Conservation (phyloP, 2,329 filamentous ascomycete genomes). For the Juglanconis oblonga region DNA sequence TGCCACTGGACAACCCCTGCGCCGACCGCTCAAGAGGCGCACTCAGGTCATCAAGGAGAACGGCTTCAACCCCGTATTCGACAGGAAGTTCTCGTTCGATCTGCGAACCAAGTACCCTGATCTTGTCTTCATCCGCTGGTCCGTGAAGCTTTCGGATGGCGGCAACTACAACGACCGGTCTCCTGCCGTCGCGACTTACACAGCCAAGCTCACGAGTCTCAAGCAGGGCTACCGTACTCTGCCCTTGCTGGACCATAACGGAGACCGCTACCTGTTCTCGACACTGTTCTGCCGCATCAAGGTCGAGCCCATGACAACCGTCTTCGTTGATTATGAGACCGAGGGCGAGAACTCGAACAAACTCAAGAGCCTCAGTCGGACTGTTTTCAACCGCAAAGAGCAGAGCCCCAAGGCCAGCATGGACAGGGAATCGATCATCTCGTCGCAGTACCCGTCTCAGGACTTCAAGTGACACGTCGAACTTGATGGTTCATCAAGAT, state of each 20-base stretch:
- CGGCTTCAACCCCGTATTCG: conserved; percentile 89
- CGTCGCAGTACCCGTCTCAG: conserved; percentile 1
- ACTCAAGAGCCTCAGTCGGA: conserved; percentile 54
- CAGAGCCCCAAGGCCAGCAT: conserved; percentile 50
- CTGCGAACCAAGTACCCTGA: conserved; percentile 93
- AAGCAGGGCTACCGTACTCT: conserved; percentile 92
- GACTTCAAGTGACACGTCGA: not conserved
- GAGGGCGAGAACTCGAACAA: conserved; percentile 46
- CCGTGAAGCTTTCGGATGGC: conserved; percentile 81
- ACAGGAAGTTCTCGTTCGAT: conserved; percentile 74
- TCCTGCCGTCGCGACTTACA: conserved; percentile 79
- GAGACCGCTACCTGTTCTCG: conserved; percentile 91
- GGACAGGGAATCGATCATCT: conserved; percentile 27
- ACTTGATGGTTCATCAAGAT: not conserved
- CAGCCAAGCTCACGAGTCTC: conserved; percentile 83
- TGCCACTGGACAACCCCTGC: conserved; percentile 39
- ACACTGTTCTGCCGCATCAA: conserved; percentile 89
- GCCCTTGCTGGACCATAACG: conserved; percentile 82
- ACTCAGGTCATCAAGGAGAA: conserved; percentile 83
- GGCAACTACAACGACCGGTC: conserved; percentile 64
- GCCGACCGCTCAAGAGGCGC: conserved; percentile 69
- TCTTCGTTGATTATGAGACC: conserved; percentile 50
- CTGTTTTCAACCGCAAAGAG: conserved; percentile 53
- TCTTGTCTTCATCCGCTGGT: conserved; percentile 90
- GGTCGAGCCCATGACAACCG: conserved; percentile 55